Evolutionary conservation across 2,329 filamentous ascomycete genomes (phyloP).

Genomic region (Dryadomyces quercus-mongolicae): DNA sequence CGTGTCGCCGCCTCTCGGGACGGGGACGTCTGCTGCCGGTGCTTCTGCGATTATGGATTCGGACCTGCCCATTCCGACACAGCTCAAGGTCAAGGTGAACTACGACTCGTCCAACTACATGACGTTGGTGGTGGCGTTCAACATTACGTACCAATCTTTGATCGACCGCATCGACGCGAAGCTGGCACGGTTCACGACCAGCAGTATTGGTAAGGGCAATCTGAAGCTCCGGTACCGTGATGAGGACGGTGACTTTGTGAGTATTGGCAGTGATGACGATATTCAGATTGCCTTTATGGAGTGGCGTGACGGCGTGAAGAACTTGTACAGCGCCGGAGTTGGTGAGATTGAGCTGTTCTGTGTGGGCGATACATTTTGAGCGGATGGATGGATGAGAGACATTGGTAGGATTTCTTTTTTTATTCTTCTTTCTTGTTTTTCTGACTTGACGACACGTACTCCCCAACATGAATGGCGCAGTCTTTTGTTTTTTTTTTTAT

Average conservation of each 20-base stretch:
- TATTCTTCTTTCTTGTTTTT: background rate
- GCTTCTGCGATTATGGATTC: conserved; percentile 18
- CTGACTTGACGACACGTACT: conserved; percentile 2
- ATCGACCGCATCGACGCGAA: conserved; percentile 96
- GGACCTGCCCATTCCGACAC: conserved; percentile 48
- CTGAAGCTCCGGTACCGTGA: conserved; percentile 85
- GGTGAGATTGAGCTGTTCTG: conserved; percentile 88
- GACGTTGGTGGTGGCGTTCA: conserved; percentile 90
- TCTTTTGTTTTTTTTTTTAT: background rate
- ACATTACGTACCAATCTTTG: conserved; percentile 86
- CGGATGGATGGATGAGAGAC: no score
- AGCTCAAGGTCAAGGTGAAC: conserved; percentile 92
- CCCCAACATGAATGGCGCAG: background rate
- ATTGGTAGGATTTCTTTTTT: background rate
- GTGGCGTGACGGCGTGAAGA: conserved; percentile 62
- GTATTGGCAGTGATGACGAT: conserved; percentile 90
- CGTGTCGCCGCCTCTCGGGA: conserved; percentile 21
- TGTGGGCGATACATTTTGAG: conserved; percentile 29
- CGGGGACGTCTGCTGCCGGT: conserved; percentile 22
- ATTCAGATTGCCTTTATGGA: conserved; percentile 93
- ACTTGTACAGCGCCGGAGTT: conserved; percentile 53
- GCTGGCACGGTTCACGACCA: conserved; percentile 71
- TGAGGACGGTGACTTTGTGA: conserved; percentile 85
- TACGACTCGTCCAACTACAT: conserved; percentile 78
- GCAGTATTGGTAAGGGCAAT: conserved; percentile 69